Percentiles rank a stretch among this genome's conserved stretches.
Conservation (phyloP, 495 filamentous ascomycete species). For the Neurospora sp. region DNA sequence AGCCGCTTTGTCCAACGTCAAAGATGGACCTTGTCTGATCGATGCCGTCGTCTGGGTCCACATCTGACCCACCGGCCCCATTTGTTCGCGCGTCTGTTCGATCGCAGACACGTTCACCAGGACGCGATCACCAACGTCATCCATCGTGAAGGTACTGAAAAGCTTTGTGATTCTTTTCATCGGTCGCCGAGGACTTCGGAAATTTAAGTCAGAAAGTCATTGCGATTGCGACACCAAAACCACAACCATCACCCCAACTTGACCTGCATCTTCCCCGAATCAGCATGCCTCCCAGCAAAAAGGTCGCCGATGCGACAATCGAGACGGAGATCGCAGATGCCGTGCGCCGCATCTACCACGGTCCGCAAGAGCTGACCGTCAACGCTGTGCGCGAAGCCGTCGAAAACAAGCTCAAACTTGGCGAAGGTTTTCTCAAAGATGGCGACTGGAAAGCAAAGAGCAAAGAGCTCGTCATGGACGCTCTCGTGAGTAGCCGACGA, state of each 20-base stretch:
- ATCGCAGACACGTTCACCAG: neutral
- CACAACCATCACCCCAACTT: neutral
- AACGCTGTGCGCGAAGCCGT: slow-evolving; percentile 59
- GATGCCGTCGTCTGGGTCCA: neutral
- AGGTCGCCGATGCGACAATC: neutral
- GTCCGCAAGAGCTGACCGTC: slow-evolving; percentile 59
- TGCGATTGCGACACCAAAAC: neutral
- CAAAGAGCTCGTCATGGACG: slow-evolving; percentile 59
- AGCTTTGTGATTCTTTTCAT: neutral
- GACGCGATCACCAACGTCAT: neutral
- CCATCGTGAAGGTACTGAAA: neutral
- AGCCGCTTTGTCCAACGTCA: neutral
- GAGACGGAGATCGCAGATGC: slow-evolving; percentile 49
- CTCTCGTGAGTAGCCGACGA: slow-evolving; percentile 48
- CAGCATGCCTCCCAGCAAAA: neutral
- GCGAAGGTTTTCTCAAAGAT: slow-evolving; percentile 59
- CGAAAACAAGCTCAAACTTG: slow-evolving; percentile 55
- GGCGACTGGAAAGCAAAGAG: slow-evolving; percentile 69
- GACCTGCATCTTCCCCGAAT: neutral
- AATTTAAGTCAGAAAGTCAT: neutral
- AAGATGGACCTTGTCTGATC: neutral
- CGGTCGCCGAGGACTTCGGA: neutral
- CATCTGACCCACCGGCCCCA: neutral
- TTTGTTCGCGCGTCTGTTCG: neutral
- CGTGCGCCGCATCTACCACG: slow-evolving; percentile 46